Evolutionary conservation across 768 basidiomycete genomes (phyloP).

Genomic region (Lactarius sp.): DNA sequence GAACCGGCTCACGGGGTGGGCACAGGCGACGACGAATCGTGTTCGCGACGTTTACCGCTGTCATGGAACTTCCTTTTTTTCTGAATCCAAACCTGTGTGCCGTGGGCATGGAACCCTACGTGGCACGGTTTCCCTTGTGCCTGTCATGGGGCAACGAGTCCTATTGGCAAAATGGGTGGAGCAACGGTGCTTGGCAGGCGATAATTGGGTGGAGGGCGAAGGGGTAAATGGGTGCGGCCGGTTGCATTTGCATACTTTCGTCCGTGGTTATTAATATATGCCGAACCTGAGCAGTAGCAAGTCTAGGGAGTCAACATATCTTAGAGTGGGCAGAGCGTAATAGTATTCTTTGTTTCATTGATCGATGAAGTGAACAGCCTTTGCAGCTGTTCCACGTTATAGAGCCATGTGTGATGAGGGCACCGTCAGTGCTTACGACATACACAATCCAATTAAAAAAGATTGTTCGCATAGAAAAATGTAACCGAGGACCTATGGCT

Average conservation of each 20-base stretch:
- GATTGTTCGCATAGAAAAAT: neutral
- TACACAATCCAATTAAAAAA: neutral
- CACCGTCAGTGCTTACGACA: neutral
- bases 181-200: conserved; percentile 10
- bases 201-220: neutral
- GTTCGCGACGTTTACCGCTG: neutral
- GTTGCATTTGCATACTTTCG: neutral
- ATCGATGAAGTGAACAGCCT: neutral
- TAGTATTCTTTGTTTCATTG: neutral
- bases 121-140: neutral
- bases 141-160: neutral
- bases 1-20: neutral
- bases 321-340: neutral
- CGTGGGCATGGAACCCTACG: neutral
- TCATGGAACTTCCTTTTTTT: neutral
- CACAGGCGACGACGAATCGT: neutral
- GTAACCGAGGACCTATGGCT: neutral
- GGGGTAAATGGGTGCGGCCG: conserved; percentile 27
- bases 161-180: neutral
- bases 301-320: neutral
- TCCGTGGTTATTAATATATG: neutral
- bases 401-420: neutral
- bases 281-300: neutral
- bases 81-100: neutral
- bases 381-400: neutral